Percentiles rank a stretch among this genome's conserved stretches.
Evolutionary conservation across 495 filamentous ascomycete genomes (phyloP).

Genomic region (Aspergillus bridgeri): DNA sequence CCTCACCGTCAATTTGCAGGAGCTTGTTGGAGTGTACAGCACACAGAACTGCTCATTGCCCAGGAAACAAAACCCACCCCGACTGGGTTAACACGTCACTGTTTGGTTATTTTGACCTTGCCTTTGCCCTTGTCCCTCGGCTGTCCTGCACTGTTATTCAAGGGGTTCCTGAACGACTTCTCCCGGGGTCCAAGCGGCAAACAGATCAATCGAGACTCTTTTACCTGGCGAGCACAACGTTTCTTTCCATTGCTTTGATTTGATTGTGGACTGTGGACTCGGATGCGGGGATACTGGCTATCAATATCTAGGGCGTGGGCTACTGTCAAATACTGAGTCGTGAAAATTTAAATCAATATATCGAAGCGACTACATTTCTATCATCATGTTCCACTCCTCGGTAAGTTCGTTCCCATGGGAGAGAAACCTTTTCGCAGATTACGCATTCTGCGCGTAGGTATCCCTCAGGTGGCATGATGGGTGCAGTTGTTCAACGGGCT

Average conservation of each 20-base stretch:
- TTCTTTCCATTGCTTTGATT: not conserved
- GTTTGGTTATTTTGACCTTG: constrained; percentile 2
- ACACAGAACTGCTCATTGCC: constrained; percentile 1
- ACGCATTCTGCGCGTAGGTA: not conserved
- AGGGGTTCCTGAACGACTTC: not conserved
- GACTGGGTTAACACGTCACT: constrained; percentile 15
- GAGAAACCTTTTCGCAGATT: not conserved
- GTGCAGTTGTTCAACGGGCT: not conserved
- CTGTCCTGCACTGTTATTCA: not conserved
- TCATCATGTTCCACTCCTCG: constrained; percentile 40
- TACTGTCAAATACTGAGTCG: not conserved
- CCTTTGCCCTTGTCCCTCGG: not conserved
- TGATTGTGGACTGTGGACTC: not conserved
- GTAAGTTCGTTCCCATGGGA: constrained; percentile 23
- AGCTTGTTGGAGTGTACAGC: not conserved
- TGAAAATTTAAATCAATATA: not conserved
- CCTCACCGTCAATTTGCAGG: not conserved
- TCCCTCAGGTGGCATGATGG: not conserved
- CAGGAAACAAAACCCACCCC: not conserved
- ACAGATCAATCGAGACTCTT: not conserved
- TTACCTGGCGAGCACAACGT: not conserved
- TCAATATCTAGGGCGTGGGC: not conserved
- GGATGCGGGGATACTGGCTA: not conserved
- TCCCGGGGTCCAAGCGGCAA: not conserved
- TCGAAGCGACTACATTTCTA: not conserved